Percentiles rank a stretch among this genome's conserved stretches.
phyloP scores from a whole-genome alignment of 176 grass and related monocot species.

The Chloris gayana region DNA sequence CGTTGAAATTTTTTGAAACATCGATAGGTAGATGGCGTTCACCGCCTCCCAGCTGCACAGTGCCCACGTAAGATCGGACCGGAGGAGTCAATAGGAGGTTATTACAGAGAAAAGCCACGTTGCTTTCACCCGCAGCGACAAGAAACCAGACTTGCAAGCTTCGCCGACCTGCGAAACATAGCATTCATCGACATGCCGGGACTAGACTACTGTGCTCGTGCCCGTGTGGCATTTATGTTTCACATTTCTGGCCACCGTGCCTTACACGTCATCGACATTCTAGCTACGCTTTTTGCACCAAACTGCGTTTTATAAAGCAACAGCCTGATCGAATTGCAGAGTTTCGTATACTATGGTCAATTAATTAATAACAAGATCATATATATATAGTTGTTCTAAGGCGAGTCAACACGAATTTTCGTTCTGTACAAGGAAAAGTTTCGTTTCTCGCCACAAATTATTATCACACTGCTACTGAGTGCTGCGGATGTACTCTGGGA shows the following conservation, averaged over 20 bases:
- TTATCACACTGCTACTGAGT: background rate
- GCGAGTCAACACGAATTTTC: background rate
- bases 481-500: background rate
- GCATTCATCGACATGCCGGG: background rate
- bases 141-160: slow-evolving; percentile 23
- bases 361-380: background rate
- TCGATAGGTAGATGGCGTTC: slow-evolving; percentile 29
- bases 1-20: background rate
- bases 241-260: background rate
- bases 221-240: background rate
- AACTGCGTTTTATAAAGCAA: background rate
- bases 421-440: too few relatives aligned
- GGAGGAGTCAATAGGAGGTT: background rate
- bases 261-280: background rate
- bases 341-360: background rate
- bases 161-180: background rate
- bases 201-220: background rate
- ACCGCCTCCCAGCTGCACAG: slow-evolving; percentile 9
- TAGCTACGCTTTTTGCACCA: background rate
- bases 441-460: too few relatives aligned
- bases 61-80: background rate
- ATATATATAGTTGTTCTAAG: background rate
- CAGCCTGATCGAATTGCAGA: background rate
- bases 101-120: background rate
- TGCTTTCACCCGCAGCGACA: background rate